These are phyloP conservation scores for Mortierella sp. DNA, from an alignment of 371 early-diverging fungal genomes.

Conservation along the genomic window DNA sequence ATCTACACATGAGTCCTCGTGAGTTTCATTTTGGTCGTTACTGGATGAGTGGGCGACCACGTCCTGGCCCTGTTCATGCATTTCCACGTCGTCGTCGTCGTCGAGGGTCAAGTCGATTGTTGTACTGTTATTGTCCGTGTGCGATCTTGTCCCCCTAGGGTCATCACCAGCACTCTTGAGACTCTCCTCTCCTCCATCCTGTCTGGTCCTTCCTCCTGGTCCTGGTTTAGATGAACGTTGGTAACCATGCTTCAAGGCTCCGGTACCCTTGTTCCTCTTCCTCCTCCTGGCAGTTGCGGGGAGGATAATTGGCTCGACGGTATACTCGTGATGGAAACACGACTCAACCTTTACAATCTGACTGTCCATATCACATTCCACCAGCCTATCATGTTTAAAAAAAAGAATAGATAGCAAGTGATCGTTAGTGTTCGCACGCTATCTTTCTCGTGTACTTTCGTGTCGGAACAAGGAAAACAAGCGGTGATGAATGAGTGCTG, in stretches of 20 bases:
- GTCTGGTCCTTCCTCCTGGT: background rate
- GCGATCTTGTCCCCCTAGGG: too few relatives aligned
- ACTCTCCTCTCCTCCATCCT: background rate
- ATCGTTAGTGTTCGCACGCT: background rate
- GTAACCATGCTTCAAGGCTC: background rate
- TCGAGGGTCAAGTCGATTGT: background rate
- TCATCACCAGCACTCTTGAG: too few relatives aligned
- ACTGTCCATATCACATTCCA: conserved; percentile 15
- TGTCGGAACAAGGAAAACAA: background rate
- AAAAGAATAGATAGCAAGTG: background rate
- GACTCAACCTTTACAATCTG: conserved; percentile 36
- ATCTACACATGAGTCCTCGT: background rate
- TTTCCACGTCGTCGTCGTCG: background rate
- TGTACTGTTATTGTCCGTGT: background rate
- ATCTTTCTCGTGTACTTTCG: background rate
- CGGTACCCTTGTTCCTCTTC: background rate
- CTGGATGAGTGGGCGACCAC: background rate
- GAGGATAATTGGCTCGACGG: background rate
- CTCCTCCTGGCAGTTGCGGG: background rate
- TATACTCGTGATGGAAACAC: conserved; percentile 26
- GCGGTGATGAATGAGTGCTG: background rate
- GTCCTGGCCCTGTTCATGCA: background rate
- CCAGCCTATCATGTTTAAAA: conserved; percentile 10
- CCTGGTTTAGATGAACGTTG: background rate
- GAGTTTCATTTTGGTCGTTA: background rate